Base-by-base conservation (phyloP, 2,329 filamentous ascomycete genomes). In the Phaeosphaeria sp. region DNA sequence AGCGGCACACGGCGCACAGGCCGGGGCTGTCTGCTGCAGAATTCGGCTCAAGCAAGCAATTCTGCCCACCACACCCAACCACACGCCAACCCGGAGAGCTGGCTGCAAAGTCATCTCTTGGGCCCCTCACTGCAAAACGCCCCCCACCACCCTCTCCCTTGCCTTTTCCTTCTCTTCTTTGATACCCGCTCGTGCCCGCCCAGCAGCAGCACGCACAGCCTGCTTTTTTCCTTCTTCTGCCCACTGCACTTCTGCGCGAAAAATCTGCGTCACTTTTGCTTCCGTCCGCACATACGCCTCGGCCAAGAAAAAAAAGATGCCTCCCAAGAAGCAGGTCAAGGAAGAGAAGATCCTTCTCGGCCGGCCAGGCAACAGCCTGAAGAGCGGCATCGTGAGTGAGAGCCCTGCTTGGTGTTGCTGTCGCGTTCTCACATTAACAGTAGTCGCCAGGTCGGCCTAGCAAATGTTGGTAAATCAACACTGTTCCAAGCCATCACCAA, bases 401-500 rank as follows among this genome's bases (percentile, higher is more conserved):
- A 79, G 77, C 72, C 78, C 77, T 68, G 60, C 66, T 53, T 56
- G 30, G 64, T 67, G 65, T 48, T 74, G 60, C 66, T 61, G 65
- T 58, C 69, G 67, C 66, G 69, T 75, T 72, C 70, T 77, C 61
- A 72, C 71, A 71, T 80, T 80, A 77, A 81, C 77, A 77, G 72
- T 77, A 68, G 68, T 72, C 72, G 74, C 61, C 79, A 97, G 93
- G 93, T 99, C 81, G 95, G 95, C 82, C 89, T 99, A 75, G 95
- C 95, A 80, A 99, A 99, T 81, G 96, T 99, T 72, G 95, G 95
- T 81, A 99, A 99, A 85, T 99, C 95, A 68, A 99, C 96, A 33
- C 89, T 99, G 74, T 99, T 99, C 88, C 96, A 99, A 85, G 93
- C 95, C 77, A 97, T 99, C 82, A 99, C 95, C 78, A 98, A 97